phyloP scores from a whole-genome alignment of 495 filamentous ascomycete species.

The Polyplosphaeria fusca region DNA sequence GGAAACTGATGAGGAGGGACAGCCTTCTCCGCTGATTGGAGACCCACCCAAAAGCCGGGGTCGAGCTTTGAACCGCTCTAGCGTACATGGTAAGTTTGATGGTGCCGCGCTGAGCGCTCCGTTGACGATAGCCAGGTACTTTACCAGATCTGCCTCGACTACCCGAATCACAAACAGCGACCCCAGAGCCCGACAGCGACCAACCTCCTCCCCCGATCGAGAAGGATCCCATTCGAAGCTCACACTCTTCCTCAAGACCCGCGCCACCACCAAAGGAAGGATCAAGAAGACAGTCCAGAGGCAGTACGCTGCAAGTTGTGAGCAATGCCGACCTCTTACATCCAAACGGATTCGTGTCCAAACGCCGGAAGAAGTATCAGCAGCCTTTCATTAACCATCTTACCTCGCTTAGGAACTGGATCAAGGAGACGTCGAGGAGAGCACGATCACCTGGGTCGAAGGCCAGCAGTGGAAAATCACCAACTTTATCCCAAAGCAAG shows the following conservation, averaged over 20 bases:
- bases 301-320: constrained; percentile 77
- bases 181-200: constrained; percentile 42
- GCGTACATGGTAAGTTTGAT: constrained; percentile 29
- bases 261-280: constrained; percentile 82
- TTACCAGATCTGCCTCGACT: constrained; percentile 67
- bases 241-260: constrained; percentile 69
- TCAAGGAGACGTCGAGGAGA: constrained; percentile 72
- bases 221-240: constrained; percentile 71
- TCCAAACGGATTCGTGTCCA: constrained; percentile 51
- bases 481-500: constrained; percentile 22
- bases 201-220: constrained; percentile 66
- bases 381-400: constrained; percentile 73
- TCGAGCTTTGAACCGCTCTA: constrained; percentile 37
- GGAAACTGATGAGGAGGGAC: constrained; percentile 72
- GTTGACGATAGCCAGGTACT: constrained; percentile 11
- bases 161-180: constrained; percentile 56
- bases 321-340: constrained; percentile 64
- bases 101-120: no score
- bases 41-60: constrained; percentile 42
- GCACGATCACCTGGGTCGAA: constrained; percentile 62
- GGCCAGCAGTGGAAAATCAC: constrained; percentile 41
- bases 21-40: constrained; percentile 40
- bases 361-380: constrained; percentile 59
- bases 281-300: constrained; percentile 56
- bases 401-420: constrained; percentile 84